Conservation (phyloP, 345 rosid genomes). For the Boechera divaricarpa region DNA sequence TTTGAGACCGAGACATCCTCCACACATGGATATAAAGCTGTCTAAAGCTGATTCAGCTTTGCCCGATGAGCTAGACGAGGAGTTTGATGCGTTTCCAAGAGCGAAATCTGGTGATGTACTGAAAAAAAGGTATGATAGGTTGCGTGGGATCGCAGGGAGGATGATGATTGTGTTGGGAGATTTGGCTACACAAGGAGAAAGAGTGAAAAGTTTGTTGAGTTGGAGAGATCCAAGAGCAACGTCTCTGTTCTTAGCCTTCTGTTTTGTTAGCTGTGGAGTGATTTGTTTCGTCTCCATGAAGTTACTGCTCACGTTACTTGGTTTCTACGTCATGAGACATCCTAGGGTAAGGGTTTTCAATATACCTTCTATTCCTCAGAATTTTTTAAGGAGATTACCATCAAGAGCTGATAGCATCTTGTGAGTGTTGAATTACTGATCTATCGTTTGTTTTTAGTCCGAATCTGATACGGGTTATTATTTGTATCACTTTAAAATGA, state of each 20-base stretch:
- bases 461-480: neutral
- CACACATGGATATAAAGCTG: slow-evolving; percentile 47
- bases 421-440: slow-evolving; percentile 33
- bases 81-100: slow-evolving; percentile 45
- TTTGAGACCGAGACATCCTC: slow-evolving; percentile 50
- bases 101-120: slow-evolving; percentile 34
- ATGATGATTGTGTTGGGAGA: slow-evolving; percentile 45
- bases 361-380: slow-evolving; percentile 63
- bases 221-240: slow-evolving; percentile 74
- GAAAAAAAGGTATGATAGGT: slow-evolving; percentile 48
- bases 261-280: slow-evolving; percentile 55
- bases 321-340: slow-evolving; percentile 59
- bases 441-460: neutral
- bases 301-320: slow-evolving; percentile 49
- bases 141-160: slow-evolving; percentile 46
- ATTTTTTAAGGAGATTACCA: slow-evolving; percentile 63
- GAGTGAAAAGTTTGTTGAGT: slow-evolving; percentile 57
- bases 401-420: slow-evolving; percentile 67
- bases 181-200: slow-evolving; percentile 66
- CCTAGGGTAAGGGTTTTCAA: slow-evolving; percentile 57
- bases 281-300: slow-evolving; percentile 59
- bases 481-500: neutral
- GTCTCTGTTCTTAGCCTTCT: slow-evolving; percentile 52
- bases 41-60: slow-evolving; percentile 44
- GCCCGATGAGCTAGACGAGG: slow-evolving; percentile 46